Conservation (phyloP, 164 flowering plant genomes). For the Litsea cubeba region DNA sequence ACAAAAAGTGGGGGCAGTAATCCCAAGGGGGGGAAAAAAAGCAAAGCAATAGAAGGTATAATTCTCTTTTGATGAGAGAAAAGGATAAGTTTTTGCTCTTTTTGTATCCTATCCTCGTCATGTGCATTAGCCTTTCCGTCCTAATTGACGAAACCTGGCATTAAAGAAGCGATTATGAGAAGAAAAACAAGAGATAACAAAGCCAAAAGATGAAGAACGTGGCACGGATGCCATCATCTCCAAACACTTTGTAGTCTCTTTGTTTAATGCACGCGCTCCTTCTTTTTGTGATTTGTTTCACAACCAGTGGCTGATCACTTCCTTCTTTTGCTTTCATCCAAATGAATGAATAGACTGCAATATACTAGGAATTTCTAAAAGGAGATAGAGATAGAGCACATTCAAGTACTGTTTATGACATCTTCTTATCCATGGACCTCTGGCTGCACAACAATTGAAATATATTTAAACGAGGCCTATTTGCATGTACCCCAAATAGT, state of each 20-base stretch:
- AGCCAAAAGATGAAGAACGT: neutral
- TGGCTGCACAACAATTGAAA: no score
- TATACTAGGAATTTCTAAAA: neutral
- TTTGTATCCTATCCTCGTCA: neutral
- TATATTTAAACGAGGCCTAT: neutral
- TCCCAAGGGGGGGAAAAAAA: neutral
- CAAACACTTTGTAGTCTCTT: neutral
- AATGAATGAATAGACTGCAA: neutral
- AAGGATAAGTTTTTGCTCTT: neutral
- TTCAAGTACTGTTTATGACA: neutral
- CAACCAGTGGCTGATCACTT: neutral
- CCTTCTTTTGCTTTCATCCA: conserved; percentile 3
- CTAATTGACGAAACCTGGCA: neutral
- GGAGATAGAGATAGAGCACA: neutral
- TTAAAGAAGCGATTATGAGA: neutral
- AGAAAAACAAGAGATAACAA: neutral
- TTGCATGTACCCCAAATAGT: neutral
- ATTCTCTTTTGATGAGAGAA: neutral
- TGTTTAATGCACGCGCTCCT: neutral
- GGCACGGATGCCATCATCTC: neutral
- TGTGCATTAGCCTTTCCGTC: neutral
- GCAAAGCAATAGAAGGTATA: neutral
- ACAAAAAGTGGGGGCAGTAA: neutral
- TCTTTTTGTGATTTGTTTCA: neutral
- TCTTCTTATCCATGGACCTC: neutral